These are phyloP conservation scores for Nothophytophthora sp. DNA, from an alignment of 352 stramenopile species.

Conservation along the genomic window DNA sequence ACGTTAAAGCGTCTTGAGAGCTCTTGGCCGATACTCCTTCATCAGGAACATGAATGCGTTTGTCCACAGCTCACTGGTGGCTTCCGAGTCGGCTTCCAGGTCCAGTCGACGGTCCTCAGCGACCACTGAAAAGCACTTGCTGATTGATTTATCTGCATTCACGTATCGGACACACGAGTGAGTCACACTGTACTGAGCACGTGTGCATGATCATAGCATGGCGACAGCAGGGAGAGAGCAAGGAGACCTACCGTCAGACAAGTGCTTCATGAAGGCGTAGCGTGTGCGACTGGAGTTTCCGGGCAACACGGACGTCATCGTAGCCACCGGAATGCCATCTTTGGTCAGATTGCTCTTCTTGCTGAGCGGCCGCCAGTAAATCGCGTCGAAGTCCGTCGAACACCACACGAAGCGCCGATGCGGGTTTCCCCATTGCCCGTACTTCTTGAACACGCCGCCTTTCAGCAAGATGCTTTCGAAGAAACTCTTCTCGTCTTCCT, in stretches of 20 bases:
- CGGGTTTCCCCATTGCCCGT: slow-evolving; percentile 75
- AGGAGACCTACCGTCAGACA: slow-evolving; percentile 55
- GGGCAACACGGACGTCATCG: slow-evolving; percentile 52
- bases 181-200: too few species aligned
- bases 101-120: slow-evolving; percentile 66
- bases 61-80: slow-evolving; percentile 64
- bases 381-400: slow-evolving; percentile 57
- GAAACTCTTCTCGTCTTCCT: slow-evolving; percentile 46
- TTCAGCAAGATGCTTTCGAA: slow-evolving; percentile 68
- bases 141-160: slow-evolving; percentile 59
- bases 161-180: too few species aligned
- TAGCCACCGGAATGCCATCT: slow-evolving; percentile 46
- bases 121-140: slow-evolving; percentile 66
- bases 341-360: slow-evolving; percentile 66
- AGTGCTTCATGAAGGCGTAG: slow-evolving; percentile 80
- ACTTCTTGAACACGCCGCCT: slow-evolving; percentile 76
- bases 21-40: slow-evolving; percentile 16
- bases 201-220: slow-evolving; percentile 1
- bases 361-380: slow-evolving; percentile 72
- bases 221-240: neutral
- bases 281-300: slow-evolving; percentile 60
- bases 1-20: slow-evolving; percentile 12
- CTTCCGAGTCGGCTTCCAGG: slow-evolving; percentile 71
- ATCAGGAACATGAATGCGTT: slow-evolving; percentile 52
- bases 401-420: slow-evolving; percentile 76